Percentiles rank a stretch among this genome's conserved stretches.
These are phyloP conservation scores for Eutrema yunnanense DNA, from an alignment of 345 rosid genomes.

Conservation along the genomic window DNA sequence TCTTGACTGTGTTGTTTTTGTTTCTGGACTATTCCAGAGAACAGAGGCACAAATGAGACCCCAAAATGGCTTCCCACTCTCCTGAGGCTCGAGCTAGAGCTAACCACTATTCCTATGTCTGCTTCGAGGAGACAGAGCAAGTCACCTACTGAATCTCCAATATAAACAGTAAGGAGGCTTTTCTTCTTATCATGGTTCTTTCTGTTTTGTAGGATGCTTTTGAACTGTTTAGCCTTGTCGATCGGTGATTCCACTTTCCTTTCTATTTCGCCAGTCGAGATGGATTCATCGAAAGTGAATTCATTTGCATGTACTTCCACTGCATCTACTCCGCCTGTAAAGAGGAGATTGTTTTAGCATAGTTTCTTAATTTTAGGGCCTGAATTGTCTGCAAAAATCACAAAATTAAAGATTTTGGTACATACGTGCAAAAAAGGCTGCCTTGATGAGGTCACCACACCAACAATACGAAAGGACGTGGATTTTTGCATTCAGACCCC, in stretches of 20 bases:
- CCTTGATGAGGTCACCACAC: slow-evolving; percentile 90
- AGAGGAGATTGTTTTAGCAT: background rate
- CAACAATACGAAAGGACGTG: slow-evolving; percentile 92
- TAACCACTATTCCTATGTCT: slow-evolving; percentile 85
- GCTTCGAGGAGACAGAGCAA: slow-evolving; percentile 89
- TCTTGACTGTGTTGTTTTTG: slow-evolving; percentile 53
- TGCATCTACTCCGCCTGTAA: slow-evolving; percentile 51
- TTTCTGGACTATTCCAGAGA: slow-evolving; percentile 59
- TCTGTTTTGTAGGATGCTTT: slow-evolving; percentile 33
- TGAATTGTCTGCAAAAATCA: background rate
- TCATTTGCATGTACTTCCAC: slow-evolving; percentile 80
- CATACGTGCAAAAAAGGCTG: slow-evolving; percentile 64
- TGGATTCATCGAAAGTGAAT: slow-evolving; percentile 51
- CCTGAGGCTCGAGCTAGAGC: slow-evolving; percentile 78
- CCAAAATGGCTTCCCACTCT: slow-evolving; percentile 77
- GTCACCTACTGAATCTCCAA: slow-evolving; percentile 92
- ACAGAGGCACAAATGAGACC: slow-evolving; percentile 78
- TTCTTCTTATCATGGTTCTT: slow-evolving; percentile 30
- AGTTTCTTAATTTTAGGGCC: background rate
- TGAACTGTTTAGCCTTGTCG: slow-evolving; percentile 67
- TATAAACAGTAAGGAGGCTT: slow-evolving; percentile 51
- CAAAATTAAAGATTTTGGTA: background rate
- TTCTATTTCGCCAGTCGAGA: slow-evolving; percentile 76
- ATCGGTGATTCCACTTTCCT: slow-evolving; percentile 66
- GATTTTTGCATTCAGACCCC: slow-evolving; percentile 47